Evolutionary conservation across 1,139 yeast species (phyloP).

Genomic region (Petasospora rhodanensis): DNA sequence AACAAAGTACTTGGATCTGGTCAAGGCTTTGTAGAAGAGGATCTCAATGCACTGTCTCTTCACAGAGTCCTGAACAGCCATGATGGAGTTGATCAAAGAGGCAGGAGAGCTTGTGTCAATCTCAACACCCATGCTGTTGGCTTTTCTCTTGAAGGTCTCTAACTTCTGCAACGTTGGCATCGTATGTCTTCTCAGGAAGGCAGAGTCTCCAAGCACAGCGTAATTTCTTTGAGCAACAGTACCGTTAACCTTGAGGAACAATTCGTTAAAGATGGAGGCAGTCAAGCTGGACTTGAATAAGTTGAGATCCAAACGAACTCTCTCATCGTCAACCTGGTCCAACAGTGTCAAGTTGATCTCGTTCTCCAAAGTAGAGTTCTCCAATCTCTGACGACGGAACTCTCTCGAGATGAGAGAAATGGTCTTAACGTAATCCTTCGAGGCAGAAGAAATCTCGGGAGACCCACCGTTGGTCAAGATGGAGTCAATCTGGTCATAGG

Average conservation of each 20-base stretch:
- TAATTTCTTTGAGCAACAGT: slow-evolving; percentile 82
- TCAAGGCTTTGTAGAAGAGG: slow-evolving; percentile 73
- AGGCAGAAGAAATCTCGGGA: slow-evolving; percentile 46
- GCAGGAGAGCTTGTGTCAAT: slow-evolving; percentile 76
- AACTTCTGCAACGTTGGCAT: slow-evolving; percentile 80
- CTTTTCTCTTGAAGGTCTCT: slow-evolving; percentile 72
- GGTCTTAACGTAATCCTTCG: slow-evolving; percentile 63
- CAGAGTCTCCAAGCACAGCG: slow-evolving; percentile 71
- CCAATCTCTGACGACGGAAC: slow-evolving; percentile 68
- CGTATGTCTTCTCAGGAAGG: slow-evolving; percentile 83
- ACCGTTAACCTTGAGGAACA: slow-evolving; percentile 74
- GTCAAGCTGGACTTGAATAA: slow-evolving; percentile 63
- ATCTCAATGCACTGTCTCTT: slow-evolving; percentile 77
- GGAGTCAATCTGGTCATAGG: slow-evolving; percentile 48
- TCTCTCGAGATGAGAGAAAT: slow-evolving; percentile 63
- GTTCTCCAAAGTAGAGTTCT: slow-evolving; percentile 43
- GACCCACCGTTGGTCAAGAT: slow-evolving; percentile 32
- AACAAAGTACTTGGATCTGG: slow-evolving; percentile 79
- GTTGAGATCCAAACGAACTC: slow-evolving; percentile 65
- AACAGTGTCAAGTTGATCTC: slow-evolving; percentile 62
- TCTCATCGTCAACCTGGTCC: slow-evolving; percentile 83
- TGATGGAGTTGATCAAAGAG: slow-evolving; percentile 66
- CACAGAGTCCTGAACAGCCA: slow-evolving; percentile 57
- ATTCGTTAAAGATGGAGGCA: slow-evolving; percentile 62
- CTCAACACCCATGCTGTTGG: slow-evolving; percentile 58